Percentiles rank a stretch among this genome's conserved stretches.
These are phyloP conservation scores for Picea glauca DNA, from an alignment of 75 land plant species.

Conservation along the genomic window DNA sequence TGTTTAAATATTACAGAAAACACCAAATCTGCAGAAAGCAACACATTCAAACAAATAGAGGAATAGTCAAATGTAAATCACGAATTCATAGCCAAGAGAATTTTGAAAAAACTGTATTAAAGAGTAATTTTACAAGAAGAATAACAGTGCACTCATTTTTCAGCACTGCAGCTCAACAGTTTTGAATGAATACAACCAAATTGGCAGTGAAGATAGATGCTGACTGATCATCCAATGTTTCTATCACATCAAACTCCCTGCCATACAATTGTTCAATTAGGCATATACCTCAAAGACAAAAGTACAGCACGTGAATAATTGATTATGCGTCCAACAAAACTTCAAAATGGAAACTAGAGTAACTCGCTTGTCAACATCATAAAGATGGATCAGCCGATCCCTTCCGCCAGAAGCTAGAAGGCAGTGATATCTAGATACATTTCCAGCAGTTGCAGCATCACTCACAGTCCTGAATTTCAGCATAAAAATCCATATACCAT, in stretches of 20 bases:
- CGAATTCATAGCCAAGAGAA: background rate
- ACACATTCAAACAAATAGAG: background rate
- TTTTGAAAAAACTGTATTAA: background rate
- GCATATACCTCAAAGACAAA: background rate
- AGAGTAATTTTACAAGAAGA: background rate
- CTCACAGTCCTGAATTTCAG: constrained; percentile 40
- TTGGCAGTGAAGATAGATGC: constrained; percentile 57
- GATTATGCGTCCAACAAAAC: background rate
- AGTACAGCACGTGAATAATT: no score
- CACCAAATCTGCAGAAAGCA: constrained; percentile 44
- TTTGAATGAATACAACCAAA: constrained; percentile 45
- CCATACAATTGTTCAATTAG: constrained; percentile 7
- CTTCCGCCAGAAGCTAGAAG: constrained; percentile 75
- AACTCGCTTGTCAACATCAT: constrained; percentile 58
- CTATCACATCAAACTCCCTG: constrained; percentile 64
- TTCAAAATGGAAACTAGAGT: background rate
- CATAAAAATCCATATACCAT: constrained; percentile 62
- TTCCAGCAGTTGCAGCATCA: constrained; percentile 9
- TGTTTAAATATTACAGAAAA: constrained; percentile 37
- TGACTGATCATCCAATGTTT: constrained; percentile 73
- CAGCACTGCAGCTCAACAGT: constrained; percentile 68
- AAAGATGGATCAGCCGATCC: constrained; percentile 62
- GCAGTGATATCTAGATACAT: constrained; percentile 12
- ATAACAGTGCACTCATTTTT: constrained; percentile 35
- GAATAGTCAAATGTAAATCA: background rate